Conservation (phyloP, 306 rosid species). For the Pueraria montana region DNA sequence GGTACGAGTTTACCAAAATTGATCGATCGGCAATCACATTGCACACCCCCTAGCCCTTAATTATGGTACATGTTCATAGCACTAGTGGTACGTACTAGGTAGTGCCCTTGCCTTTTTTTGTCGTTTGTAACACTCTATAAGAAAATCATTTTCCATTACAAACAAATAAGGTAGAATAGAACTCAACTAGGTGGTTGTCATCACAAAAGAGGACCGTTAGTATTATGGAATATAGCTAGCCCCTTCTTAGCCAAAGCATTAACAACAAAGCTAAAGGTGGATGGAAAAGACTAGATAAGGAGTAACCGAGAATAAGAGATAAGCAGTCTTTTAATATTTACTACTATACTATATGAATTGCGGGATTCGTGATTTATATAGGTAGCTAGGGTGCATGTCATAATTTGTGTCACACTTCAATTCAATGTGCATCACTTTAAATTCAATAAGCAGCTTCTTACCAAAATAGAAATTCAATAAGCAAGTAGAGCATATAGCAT, state of each 20-base stretch:
- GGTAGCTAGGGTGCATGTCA: not conserved
- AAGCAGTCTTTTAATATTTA: not conserved
- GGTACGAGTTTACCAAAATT: slow-evolving; percentile 44
- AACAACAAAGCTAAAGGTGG: slow-evolving; percentile 17
- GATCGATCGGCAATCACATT: slow-evolving; percentile 31
- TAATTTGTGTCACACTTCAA: not conserved
- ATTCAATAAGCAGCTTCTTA: not conserved
- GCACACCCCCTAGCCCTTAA: not conserved
- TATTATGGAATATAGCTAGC: not conserved
- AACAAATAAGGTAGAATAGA: not conserved
- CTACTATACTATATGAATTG: not conserved
- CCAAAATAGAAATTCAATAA: not conserved
- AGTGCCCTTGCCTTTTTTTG: not conserved
- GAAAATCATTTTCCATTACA: not conserved
- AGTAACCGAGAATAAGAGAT: not conserved
- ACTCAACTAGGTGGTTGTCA: not conserved
- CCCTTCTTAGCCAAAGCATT: not conserved
- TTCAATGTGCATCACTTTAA: not conserved
- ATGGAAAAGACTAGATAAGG: slow-evolving; percentile 22
- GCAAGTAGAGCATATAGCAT: not conserved
- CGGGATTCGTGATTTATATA: not conserved
- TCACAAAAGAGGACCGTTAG: slow-evolving; percentile 9
- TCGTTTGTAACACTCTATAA: not conserved
- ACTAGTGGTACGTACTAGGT: not conserved
- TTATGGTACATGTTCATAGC: slow-evolving; percentile 11